Base-by-base conservation (phyloP, 1,284 basidiomycete genomes). In the Pseudozyma flocculosa region DNA sequence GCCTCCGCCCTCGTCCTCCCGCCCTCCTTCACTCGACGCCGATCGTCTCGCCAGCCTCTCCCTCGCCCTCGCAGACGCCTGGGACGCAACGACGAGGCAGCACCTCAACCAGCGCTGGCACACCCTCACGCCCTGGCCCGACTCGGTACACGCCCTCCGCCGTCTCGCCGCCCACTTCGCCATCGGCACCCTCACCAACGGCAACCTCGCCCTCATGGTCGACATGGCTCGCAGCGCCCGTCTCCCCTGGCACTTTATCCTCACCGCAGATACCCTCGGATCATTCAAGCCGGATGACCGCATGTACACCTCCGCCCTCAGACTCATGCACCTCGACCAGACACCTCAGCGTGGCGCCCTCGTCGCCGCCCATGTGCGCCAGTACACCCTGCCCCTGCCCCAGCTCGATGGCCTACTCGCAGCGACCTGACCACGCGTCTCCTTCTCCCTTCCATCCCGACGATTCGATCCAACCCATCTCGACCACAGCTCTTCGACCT, bases 101-200 rank as follows among this genome's bases (percentile, higher is more conserved):
- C 50, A 50, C 14, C 53, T 61, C 53, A 61, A 52, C 21, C 45
- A 45, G 21, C 42, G 49, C 21, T 61, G 59, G 53, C 59, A 61
- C 21, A 13, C 54, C 19, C 50, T 61, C 40, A 50, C 52, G 24
- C 54, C 59, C 2, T 61, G 59, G 59, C 22, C 50, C 3, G 59
- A 61, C 36, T 47, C 59, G 19, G 50, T 60, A 1, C 32, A 21
- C 4, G 57, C 36, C 2, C 10, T 61, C 17, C 49, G 13, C 22
- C 11, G 19, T 2, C 48, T 56, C 40, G 38, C 43, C 5, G 15
- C 34, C 2, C 32, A 22, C 2, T 48, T 50, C 48, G 50, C 53
- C 30, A 29, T 56, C 26, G 59, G 59, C 2, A 56, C 59, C 9
- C 36, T 61, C 13, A 61, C 54, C 13, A 56, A 61, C 32, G 53